Conservation (phyloP, 768 basidiomycete species). For the Auriscalpium orientale region DNA sequence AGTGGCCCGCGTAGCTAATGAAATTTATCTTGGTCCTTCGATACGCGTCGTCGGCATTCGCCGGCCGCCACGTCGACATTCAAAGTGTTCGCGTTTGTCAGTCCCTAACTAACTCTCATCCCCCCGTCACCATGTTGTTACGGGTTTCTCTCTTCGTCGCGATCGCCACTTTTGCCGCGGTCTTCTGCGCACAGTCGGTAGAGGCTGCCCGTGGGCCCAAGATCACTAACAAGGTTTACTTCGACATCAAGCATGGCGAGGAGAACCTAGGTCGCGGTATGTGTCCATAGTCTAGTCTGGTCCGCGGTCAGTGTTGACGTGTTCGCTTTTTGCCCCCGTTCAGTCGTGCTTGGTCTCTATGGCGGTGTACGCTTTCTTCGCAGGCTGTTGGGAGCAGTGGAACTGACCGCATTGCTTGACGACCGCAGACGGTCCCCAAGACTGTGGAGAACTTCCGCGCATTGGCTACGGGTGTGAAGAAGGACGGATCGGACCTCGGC, state of each 20-base stretch:
- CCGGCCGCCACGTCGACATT: slow-evolving; percentile 1
- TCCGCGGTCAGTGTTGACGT: neutral
- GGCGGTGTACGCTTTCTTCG: slow-evolving; percentile 52
- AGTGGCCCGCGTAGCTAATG: too few relatives aligned
- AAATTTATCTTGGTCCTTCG: neutral
- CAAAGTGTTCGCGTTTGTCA: slow-evolving; percentile 10
- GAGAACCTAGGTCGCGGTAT: slow-evolving; percentile 74
- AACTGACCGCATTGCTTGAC: neutral
- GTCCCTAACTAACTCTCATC: slow-evolving; percentile 15
- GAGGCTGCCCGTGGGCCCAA: slow-evolving; percentile 83
- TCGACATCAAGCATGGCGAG: slow-evolving; percentile 92
- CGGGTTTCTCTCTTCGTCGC: slow-evolving; percentile 55
- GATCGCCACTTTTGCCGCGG: slow-evolving; percentile 53
- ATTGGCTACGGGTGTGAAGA: slow-evolving; percentile 74
- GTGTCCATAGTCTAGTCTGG: slow-evolving; percentile 14
- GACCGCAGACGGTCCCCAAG: slow-evolving; percentile 79
- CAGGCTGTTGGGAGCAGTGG: neutral
- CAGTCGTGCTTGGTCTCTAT: slow-evolving; percentile 84
- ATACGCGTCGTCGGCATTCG: neutral
- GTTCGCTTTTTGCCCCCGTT: slow-evolving; percentile 4
- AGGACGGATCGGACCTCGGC: slow-evolving; percentile 60
- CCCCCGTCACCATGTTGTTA: slow-evolving; percentile 43
- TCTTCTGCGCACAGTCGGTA: slow-evolving; percentile 64
- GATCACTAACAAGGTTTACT: slow-evolving; percentile 90
- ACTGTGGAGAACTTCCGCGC: slow-evolving; percentile 98